Evolutionary conservation across 2,329 filamentous ascomycete genomes (phyloP).

Genomic region (Diplodia scrobiculata): DNA sequence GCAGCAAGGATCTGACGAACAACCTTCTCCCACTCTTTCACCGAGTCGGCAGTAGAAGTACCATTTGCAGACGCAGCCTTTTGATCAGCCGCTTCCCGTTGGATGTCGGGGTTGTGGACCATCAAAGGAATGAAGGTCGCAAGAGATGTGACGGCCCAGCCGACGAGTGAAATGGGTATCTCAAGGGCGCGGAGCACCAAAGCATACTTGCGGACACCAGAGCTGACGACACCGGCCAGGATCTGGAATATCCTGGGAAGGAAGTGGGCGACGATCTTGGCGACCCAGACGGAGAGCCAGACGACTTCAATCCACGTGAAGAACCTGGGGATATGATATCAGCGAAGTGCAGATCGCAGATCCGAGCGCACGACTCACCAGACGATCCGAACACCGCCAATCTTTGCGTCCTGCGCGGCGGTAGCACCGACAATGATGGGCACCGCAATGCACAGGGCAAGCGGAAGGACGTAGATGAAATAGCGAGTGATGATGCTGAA

Average conservation of each 20-base stretch:
- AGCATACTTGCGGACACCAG: constrained; percentile 65
- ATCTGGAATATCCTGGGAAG: constrained; percentile 63
- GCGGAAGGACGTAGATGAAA: constrained; percentile 62
- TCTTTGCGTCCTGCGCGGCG: constrained; percentile 50
- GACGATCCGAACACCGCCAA: constrained; percentile 59
- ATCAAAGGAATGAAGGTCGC: constrained; percentile 56
- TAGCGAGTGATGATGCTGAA: constrained; percentile 66
- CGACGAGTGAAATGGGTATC: constrained; percentile 62
- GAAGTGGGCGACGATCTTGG: constrained; percentile 62
- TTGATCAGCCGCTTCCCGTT: constrained; percentile 29
- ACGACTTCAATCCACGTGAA: constrained; percentile 67
- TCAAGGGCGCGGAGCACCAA: constrained; percentile 61
- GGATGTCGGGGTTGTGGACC: constrained; percentile 41
- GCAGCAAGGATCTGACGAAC: constrained; percentile 68
- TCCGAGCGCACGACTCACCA: constrained; percentile 42
- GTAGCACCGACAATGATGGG: constrained; percentile 65
- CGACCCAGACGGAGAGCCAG: constrained; percentile 65
- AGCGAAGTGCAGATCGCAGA: constrained; percentile 20
- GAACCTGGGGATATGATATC: constrained; percentile 43
- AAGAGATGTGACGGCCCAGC: constrained; percentile 62
- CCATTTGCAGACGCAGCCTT: not conserved
- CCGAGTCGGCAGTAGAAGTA: constrained; percentile 27
- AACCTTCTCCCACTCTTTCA: constrained; percentile 55
- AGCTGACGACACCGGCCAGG: constrained; percentile 64
- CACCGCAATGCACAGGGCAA: constrained; percentile 61